A percentile compares a stretch with the other conserved stretches of the same genome.
Evolutionary conservation across 2,329 filamentous ascomycete genomes (phyloP).

Genomic region (Pyricularia pennisetigena): DNA sequence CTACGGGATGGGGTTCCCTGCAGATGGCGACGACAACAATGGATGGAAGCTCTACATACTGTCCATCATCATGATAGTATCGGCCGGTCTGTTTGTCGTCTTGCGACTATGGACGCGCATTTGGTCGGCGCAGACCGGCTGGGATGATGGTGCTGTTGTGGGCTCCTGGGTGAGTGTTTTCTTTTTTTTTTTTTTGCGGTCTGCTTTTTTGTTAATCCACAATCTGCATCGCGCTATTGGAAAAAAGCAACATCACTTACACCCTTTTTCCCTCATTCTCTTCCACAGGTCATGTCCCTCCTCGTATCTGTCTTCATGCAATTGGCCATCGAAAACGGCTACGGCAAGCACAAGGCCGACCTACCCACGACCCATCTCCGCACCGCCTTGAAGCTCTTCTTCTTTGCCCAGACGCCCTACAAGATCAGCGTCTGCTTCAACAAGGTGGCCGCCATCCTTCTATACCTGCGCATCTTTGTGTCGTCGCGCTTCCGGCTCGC

Average conservation of each 20-base stretch:
- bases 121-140: background rate
- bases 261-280: background rate
- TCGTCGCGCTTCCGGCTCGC: constrained; percentile 32
- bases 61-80: constrained; percentile 6
- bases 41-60: constrained; percentile 8
- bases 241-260: background rate
- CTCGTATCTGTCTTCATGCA: constrained; percentile 8
- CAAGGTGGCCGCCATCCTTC: constrained; percentile 40
- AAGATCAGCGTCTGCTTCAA: constrained; percentile 43
- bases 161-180: constrained; percentile 6
- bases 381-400: constrained; percentile 25
- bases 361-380: constrained; percentile 4
- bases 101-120: background rate
- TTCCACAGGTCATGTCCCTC: constrained; percentile 7
- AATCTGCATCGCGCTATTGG: background rate
- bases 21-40: constrained; percentile 7
- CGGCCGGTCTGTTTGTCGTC: background rate
- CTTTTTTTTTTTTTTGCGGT: constrained; percentile 1
- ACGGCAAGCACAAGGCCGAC: constrained; percentile 10
- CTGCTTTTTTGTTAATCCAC: too few relatives aligned
- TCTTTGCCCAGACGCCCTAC: constrained; percentile 41
- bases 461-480: constrained; percentile 45
- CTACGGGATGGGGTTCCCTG: constrained; percentile 8
- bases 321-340: constrained; percentile 9
- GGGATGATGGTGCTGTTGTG: background rate